Evolutionary conservation across 2,329 filamentous ascomycete genomes (phyloP).

Genomic region (Truncatella angustata): DNA sequence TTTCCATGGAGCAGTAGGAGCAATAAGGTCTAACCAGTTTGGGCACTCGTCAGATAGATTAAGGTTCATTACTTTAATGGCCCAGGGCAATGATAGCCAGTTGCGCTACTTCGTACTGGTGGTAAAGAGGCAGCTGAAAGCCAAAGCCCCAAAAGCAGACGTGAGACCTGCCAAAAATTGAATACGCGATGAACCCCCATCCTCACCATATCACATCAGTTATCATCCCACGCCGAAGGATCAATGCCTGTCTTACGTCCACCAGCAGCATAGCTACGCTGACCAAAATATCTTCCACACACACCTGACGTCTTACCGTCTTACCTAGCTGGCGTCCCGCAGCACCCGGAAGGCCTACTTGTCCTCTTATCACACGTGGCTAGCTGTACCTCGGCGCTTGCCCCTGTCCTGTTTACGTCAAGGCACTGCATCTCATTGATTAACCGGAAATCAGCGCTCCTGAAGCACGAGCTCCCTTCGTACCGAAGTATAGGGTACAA

Average conservation of each 20-base stretch:
- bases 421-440: slow-evolving; percentile 5
- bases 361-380: slow-evolving; percentile 11
- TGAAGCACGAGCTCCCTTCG: neutral
- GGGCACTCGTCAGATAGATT: neutral
- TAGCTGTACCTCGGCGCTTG: neutral
- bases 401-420: slow-evolving; percentile 9
- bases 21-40: neutral
- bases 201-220: neutral
- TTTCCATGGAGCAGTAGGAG: neutral
- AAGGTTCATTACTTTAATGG: neutral
- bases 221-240: neutral
- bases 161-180: slow-evolving; percentile 4
- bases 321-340: neutral
- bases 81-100: neutral
- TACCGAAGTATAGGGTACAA: neutral
- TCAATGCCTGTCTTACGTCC: neutral
- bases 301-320: neutral
- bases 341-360: neutral
- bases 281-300: neutral
- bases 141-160: neutral
- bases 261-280: neutral
- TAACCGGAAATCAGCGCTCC: slow-evolving; percentile 7
- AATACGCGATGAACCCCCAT: neutral
- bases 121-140: neutral
- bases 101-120: neutral